A percentile compares a stretch with the other conserved stretches of the same genome.
Conservation (phyloP, 1,284 basidiomycete species). For the Leccinum ponderosum region DNA sequence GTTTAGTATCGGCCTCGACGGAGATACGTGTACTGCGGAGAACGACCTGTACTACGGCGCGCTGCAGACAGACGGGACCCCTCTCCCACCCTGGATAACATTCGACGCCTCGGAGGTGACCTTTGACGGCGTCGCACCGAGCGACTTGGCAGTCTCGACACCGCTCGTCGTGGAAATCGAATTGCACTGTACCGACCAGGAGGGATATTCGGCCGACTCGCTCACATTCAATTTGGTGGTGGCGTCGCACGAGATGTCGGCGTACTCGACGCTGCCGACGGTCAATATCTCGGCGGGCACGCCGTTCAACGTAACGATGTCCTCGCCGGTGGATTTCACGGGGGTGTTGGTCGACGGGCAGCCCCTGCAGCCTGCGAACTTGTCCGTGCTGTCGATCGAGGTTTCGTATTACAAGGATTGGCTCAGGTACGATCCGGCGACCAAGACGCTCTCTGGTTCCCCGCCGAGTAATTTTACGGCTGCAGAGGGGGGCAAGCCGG, state of each 20-base stretch:
- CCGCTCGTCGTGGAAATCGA: conserved; percentile 50
- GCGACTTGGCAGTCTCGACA: conserved; percentile 35
- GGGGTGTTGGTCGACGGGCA: conserved; percentile 64
- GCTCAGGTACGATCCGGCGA: conserved; percentile 62
- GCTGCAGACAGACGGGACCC: conserved; percentile 62
- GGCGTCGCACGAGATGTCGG: conserved; percentile 64
- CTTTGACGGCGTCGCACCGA: conserved; percentile 78
- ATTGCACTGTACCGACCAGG: conserved; percentile 65
- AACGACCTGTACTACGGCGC: conserved; percentile 67
- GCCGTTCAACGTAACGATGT: conserved; percentile 58
- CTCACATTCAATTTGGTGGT: conserved; percentile 59
- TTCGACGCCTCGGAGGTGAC: conserved; percentile 74
- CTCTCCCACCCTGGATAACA: conserved; percentile 74
- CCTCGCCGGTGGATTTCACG: conserved; percentile 57
- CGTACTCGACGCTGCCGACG: conserved; percentile 48
- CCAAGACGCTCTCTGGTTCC: conserved; percentile 61
- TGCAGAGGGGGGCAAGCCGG: conserved; percentile 29
- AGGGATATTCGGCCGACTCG: conserved; percentile 57
- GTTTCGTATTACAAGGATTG: conserved; percentile 56
- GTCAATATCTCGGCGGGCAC: conserved; percentile 64
- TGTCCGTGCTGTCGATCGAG: conserved; percentile 55
- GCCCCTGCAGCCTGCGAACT: conserved; percentile 52
- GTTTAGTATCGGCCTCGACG: conserved; percentile 85
- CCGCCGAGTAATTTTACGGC: conserved; percentile 44
- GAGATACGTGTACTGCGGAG: conserved; percentile 59